These are phyloP conservation scores for Venturia oleaginea DNA, from an alignment of 2,329 filamentous ascomycete species.

Conservation along the genomic window DNA sequence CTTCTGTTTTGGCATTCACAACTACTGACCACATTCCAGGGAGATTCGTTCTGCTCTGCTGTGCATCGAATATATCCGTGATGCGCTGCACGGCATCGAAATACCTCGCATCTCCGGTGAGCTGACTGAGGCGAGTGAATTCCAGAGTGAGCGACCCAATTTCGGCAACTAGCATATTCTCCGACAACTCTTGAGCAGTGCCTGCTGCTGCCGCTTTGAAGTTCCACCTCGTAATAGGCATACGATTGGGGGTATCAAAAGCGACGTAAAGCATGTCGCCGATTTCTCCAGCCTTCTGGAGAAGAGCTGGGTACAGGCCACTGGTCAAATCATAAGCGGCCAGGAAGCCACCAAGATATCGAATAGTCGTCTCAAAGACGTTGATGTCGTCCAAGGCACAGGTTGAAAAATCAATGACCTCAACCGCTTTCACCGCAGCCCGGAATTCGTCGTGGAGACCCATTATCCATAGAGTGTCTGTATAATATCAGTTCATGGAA, in stretches of 20 bases:
- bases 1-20: conserved; percentile 23
- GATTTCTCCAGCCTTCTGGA: conserved; percentile 32
- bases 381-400: conserved; percentile 28
- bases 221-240: conserved; percentile 30
- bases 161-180: conserved; percentile 27
- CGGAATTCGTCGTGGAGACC: conserved; percentile 48
- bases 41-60: conserved; percentile 28
- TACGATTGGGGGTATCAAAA: conserved; percentile 34
- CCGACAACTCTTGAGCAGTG: conserved; percentile 22
- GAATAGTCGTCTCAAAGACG: conserved; percentile 33
- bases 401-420: conserved; percentile 45
- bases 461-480: conserved; percentile 59
- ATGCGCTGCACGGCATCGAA: conserved; percentile 31
- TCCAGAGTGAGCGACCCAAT: conserved; percentile 31
- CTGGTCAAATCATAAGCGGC: conserved; percentile 30
- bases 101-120: conserved; percentile 29
- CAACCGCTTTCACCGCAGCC: conserved; percentile 42
- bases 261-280: conserved; percentile 37
- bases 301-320: conserved; percentile 26
- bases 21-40: conserved; percentile 29
- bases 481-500: conserved; percentile 53
- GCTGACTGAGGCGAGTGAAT: conserved; percentile 30
- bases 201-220: conserved; percentile 22
- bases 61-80: conserved; percentile 24
- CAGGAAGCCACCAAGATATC: conserved; percentile 30